phyloP scores from a whole-genome alignment of 2,329 filamentous ascomycete species.

The Penicillium occitanis region DNA sequence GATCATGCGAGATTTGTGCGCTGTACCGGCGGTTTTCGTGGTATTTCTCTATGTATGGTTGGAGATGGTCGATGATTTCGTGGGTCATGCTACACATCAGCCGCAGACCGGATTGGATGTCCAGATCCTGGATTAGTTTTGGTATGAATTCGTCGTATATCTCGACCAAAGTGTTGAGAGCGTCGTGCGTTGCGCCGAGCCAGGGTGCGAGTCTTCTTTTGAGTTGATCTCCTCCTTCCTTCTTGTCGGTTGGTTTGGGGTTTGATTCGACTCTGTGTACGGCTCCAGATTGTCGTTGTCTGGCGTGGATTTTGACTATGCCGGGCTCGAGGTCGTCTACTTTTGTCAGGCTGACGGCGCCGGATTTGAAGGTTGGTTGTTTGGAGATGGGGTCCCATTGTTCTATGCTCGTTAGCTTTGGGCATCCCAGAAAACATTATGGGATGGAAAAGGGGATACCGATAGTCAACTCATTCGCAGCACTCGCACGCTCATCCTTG shows the following conservation, averaged over 20 bases:
- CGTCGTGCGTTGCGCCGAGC: slow-evolving; percentile 37
- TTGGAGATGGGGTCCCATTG: slow-evolving; percentile 41
- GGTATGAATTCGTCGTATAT: slow-evolving; percentile 13
- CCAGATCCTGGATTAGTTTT: slow-evolving; percentile 26
- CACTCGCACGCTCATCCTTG: slow-evolving; percentile 33
- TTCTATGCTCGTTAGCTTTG: slow-evolving; percentile 21
- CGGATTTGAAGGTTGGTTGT: slow-evolving; percentile 40
- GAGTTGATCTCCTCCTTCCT: slow-evolving; percentile 11
- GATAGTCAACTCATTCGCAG: slow-evolving; percentile 41
- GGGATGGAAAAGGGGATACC: slow-evolving; percentile 26
- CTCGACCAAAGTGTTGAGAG: slow-evolving; percentile 14
- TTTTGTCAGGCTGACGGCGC: slow-evolving; percentile 37
- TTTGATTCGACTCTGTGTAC: slow-evolving; percentile 22
- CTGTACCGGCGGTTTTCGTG: slow-evolving; percentile 30
- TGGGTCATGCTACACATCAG: slow-evolving; percentile 31
- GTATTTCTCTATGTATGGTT: slow-evolving; percentile 30
- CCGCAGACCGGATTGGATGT: slow-evolving; percentile 33
- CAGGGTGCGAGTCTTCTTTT: slow-evolving; percentile 33
- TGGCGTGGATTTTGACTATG: slow-evolving; percentile 22
- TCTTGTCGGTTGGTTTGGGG: slow-evolving; percentile 1
- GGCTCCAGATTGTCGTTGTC: slow-evolving; percentile 30
- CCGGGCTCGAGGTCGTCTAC: slow-evolving; percentile 20
- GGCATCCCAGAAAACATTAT: no score
- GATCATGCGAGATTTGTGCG: slow-evolving; percentile 22
- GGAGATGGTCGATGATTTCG: slow-evolving; percentile 25